These are phyloP conservation scores for Spergularia marina DNA, from an alignment of 148 eudicot species.

Conservation along the genomic window DNA sequence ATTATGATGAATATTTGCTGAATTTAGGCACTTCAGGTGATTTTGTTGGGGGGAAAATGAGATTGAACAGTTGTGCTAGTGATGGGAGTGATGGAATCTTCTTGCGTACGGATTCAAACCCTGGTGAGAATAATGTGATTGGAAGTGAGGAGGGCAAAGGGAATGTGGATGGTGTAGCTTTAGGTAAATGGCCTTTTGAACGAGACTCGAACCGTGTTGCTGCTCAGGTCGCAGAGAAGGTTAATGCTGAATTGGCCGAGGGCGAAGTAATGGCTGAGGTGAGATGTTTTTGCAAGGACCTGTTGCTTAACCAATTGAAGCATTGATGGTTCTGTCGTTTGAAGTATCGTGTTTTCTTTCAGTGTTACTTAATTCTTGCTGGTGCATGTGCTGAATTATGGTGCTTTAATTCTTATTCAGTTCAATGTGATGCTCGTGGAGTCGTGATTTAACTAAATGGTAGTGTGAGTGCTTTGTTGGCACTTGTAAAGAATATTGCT, in stretches of 20 bases:
- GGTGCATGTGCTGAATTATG: background rate
- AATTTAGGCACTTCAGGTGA: constrained; percentile 24
- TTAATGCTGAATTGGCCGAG: background rate
- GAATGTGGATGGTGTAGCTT: constrained; percentile 1
- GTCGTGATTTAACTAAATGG: background rate
- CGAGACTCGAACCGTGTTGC: constrained; percentile 6
- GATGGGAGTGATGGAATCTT: constrained; percentile 1
- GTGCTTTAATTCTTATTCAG: background rate
- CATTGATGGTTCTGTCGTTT: background rate
- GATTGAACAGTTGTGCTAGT: background rate
- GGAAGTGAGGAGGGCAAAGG: constrained; percentile 16
- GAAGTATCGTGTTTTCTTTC: constrained; percentile 2
- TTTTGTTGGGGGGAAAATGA: constrained; percentile 7
- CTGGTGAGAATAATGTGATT: constrained; percentile 16
- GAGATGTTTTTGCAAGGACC: constrained; percentile 1
- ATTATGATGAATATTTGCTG: constrained; percentile 15
- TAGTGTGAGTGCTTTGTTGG: background rate
- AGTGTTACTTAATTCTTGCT: background rate
- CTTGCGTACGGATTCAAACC: background rate
- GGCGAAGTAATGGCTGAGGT: constrained; percentile 21
- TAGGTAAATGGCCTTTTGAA: constrained; percentile 20
- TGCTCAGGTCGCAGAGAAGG: constrained; percentile 15
- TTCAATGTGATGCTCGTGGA: background rate
- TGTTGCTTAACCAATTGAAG: background rate
- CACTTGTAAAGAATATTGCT: background rate